A percentile compares a stretch with the other conserved stretches of the same genome.
Evolutionary conservation across 1,284 basidiomycete genomes (phyloP).

Genomic region (Trichosporon sp.): DNA sequence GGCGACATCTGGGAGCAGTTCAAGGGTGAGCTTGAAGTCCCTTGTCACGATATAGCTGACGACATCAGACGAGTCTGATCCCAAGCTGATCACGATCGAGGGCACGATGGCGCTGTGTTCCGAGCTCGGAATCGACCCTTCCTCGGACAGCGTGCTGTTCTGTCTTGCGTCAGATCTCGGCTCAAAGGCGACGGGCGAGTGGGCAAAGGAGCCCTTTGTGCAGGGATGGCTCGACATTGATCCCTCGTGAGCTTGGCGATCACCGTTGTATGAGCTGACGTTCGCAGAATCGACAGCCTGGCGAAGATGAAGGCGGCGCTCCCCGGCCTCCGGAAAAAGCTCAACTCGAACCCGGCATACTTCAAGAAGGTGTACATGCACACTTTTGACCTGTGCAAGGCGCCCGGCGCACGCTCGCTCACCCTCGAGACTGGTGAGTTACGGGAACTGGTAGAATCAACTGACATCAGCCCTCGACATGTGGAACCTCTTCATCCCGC

Average conservation of each 20-base stretch:
- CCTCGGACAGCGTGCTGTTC: slow-evolving; percentile 46
- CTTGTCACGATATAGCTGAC: background rate
- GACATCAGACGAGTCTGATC: slow-evolving; percentile 36
- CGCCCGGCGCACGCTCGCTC: slow-evolving; percentile 59
- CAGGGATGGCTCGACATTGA: slow-evolving; percentile 66
- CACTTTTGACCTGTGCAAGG: slow-evolving; percentile 78
- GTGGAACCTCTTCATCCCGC: slow-evolving; percentile 77
- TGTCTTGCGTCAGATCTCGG: slow-evolving; percentile 47
- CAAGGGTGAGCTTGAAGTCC: slow-evolving; percentile 33
- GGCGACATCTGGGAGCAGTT: slow-evolving; percentile 47
- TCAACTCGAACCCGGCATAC: slow-evolving; percentile 64
- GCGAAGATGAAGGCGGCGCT: slow-evolving; percentile 61
- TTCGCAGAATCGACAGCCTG: slow-evolving; percentile 63
- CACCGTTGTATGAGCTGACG: slow-evolving; percentile 1
- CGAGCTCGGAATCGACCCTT: slow-evolving; percentile 45
- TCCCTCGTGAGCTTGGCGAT: slow-evolving; percentile 28
- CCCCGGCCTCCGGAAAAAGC: slow-evolving; percentile 57
- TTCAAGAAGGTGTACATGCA: slow-evolving; percentile 83
- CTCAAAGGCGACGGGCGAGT: slow-evolving; percentile 59
- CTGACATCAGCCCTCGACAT: slow-evolving; percentile 49
- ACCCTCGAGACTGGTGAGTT: slow-evolving; percentile 50
- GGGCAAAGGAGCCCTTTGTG: slow-evolving; percentile 68
- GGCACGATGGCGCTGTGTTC: slow-evolving; percentile 44
- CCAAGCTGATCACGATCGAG: slow-evolving; percentile 48
- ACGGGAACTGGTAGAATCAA: slow-evolving; percentile 25